Percentiles rank a stretch among this genome's conserved stretches.
Conservation (phyloP, 2,329 filamentous ascomycete genomes). For the Westerdykella sp. region DNA sequence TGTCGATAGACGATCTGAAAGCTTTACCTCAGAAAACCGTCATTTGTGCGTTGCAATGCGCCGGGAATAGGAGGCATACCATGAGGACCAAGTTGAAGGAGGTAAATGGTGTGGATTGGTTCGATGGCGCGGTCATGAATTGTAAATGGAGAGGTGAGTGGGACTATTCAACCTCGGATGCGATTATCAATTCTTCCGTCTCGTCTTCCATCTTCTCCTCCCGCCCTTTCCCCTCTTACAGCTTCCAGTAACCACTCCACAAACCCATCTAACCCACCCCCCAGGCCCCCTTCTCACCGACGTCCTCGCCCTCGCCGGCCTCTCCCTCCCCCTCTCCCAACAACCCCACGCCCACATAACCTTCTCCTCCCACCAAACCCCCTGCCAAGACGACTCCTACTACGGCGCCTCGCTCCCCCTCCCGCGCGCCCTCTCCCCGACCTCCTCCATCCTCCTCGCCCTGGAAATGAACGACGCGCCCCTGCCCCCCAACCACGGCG, state of each 20-base stretch:
- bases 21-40: constrained; percentile 50
- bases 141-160: constrained; percentile 47
- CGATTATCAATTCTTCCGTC: too few species aligned
- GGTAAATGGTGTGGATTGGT: constrained; percentile 56
- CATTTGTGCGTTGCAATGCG: constrained; percentile 54
- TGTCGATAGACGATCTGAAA: constrained; percentile 45
- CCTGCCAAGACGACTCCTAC: constrained; percentile 53
- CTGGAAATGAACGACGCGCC: constrained; percentile 46
- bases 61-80: constrained; percentile 55
- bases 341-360: constrained; percentile 45
- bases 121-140: constrained; percentile 56
- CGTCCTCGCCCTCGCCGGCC: constrained; percentile 44
- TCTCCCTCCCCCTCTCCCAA: constrained; percentile 31
- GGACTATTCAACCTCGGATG: too few species aligned
- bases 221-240: too few species aligned
- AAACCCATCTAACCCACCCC: too few species aligned
- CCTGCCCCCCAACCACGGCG: constrained; percentile 47
- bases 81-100: constrained; percentile 56
- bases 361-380: constrained; percentile 49
- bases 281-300: constrained; percentile 45
- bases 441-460: constrained; percentile 17
- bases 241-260: too few species aligned
- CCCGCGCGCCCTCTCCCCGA: constrained; percentile 16
- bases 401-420: constrained; percentile 52
- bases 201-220: neutral